These are phyloP conservation scores for Paratinospora sagittata DNA, from an alignment of 164 flowering plant genomes.

Conservation along the genomic window DNA sequence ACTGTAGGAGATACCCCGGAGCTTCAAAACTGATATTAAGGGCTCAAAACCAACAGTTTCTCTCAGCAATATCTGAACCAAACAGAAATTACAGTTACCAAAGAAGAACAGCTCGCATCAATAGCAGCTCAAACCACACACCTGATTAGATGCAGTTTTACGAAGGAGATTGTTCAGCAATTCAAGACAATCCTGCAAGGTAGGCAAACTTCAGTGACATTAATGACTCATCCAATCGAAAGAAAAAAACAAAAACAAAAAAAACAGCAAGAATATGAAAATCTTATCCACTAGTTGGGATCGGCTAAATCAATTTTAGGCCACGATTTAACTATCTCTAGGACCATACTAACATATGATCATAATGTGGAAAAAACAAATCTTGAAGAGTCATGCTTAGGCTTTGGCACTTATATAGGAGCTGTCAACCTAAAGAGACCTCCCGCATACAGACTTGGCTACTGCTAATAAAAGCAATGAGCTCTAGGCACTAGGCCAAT, in stretches of 20 bases:
- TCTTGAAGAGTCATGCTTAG: no score
- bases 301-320: neutral
- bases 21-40: conserved; percentile 72
- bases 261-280: neutral
- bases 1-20: conserved; percentile 64
- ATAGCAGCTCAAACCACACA: conserved; percentile 20
- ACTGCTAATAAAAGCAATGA: no score
- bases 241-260: neutral
- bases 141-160: conserved; percentile 85
- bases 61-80: conserved; percentile 63
- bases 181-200: conserved; percentile 84
- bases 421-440: no score
- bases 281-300: neutral
- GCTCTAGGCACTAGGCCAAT: no score
- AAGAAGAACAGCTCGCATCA: neutral
- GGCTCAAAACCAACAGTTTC: conserved; percentile 96
- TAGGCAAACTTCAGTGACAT: neutral
- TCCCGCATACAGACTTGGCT: no score
- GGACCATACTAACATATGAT: no score
- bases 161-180: conserved; percentile 89
- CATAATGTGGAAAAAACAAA: no score
- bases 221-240: neutral
- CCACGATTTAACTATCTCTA: no score
- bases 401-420: no score
- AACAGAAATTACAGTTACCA: conserved; percentile 9